A percentile compares a stretch with the other conserved stretches of the same genome.
Conservation (phyloP, 768 basidiomycete species). For the Boletus edulis region DNA sequence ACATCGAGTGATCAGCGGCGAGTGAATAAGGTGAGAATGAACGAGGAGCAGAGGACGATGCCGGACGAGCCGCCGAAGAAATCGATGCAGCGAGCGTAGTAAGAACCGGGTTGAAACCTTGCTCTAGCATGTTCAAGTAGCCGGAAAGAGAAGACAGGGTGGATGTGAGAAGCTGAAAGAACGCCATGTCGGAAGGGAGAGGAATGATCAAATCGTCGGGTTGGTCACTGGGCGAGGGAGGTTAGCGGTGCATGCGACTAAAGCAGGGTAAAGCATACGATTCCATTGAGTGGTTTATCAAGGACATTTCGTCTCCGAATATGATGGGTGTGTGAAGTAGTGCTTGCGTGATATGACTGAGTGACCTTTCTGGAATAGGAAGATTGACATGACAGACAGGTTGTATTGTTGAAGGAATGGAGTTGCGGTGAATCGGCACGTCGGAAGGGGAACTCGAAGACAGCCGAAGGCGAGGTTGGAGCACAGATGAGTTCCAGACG, state of each 20-base stretch:
- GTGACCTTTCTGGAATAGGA: slow-evolving; percentile 9
- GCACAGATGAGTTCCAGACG: slow-evolving; percentile 40
- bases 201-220: slow-evolving; percentile 67
- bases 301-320: neutral
- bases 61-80: slow-evolving; percentile 33
- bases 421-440: neutral
- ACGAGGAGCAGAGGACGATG: slow-evolving; percentile 26
- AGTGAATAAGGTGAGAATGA: slow-evolving; percentile 35
- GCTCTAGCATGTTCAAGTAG: slow-evolving; percentile 51
- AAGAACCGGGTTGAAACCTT: slow-evolving; percentile 46
- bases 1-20: slow-evolving; percentile 10
- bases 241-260: neutral
- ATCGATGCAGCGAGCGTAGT: slow-evolving; percentile 44
- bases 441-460: slow-evolving; percentile 32
- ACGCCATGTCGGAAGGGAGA: slow-evolving; percentile 74
- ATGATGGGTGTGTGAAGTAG: slow-evolving; percentile 1
- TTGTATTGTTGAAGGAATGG: neutral
- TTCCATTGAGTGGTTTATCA: neutral
- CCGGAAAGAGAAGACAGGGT: slow-evolving; percentile 54
- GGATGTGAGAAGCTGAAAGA: slow-evolving; percentile 71
- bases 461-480: slow-evolving; percentile 59
- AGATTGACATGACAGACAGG: slow-evolving; percentile 11
- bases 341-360: slow-evolving; percentile 5
- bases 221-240: neutral
- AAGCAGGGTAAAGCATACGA: slow-evolving; percentile 7